Percentiles rank a stretch among this genome's conserved stretches.
These are phyloP conservation scores for Pseudogymnoascus sp. DNA, from an alignment of 2,329 filamentous ascomycete genomes.

Conservation along the genomic window DNA sequence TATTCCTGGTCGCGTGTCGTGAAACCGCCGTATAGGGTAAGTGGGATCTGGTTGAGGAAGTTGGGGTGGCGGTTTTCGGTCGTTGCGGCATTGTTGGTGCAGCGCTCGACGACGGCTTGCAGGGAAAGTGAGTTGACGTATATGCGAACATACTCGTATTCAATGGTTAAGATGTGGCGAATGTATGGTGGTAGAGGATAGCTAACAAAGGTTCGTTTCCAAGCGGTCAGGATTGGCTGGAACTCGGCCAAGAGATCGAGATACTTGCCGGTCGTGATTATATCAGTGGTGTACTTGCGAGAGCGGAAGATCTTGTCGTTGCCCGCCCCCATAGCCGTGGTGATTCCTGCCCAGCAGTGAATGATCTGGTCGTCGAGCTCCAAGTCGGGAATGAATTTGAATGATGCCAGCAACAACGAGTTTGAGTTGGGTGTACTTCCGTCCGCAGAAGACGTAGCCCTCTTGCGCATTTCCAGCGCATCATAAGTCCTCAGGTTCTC, in stretches of 20 bases:
- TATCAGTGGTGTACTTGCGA: slow-evolving; percentile 75
- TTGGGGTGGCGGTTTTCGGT: slow-evolving; percentile 30
- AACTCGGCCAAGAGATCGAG: slow-evolving; percentile 73
- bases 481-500: slow-evolving; percentile 52
- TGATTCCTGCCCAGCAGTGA: slow-evolving; percentile 91
- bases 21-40: slow-evolving; percentile 56
- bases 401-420: slow-evolving; percentile 46
- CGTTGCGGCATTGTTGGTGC: slow-evolving; percentile 64
- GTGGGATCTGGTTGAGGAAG: slow-evolving; percentile 55
- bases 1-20: slow-evolving; percentile 62
- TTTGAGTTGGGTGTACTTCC: slow-evolving; percentile 54
- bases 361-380: slow-evolving; percentile 63
- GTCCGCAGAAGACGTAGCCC: slow-evolving; percentile 35
- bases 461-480: slow-evolving; percentile 35
- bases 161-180: slow-evolving; percentile 75
- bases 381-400: slow-evolving; percentile 59
- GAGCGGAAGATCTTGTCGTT: slow-evolving; percentile 86
- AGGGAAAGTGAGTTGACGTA: slow-evolving; percentile 92
- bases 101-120: slow-evolving; percentile 90
- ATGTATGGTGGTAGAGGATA: slow-evolving; percentile 60
- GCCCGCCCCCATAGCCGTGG: slow-evolving; percentile 81
- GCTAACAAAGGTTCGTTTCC: slow-evolving; percentile 76
- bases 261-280: slow-evolving; percentile 82
- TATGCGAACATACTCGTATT: slow-evolving; percentile 90
- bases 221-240: slow-evolving; percentile 66